phyloP scores from a whole-genome alignment of 2,329 filamentous ascomycete genomes.

The Colletotrichum filicis region DNA sequence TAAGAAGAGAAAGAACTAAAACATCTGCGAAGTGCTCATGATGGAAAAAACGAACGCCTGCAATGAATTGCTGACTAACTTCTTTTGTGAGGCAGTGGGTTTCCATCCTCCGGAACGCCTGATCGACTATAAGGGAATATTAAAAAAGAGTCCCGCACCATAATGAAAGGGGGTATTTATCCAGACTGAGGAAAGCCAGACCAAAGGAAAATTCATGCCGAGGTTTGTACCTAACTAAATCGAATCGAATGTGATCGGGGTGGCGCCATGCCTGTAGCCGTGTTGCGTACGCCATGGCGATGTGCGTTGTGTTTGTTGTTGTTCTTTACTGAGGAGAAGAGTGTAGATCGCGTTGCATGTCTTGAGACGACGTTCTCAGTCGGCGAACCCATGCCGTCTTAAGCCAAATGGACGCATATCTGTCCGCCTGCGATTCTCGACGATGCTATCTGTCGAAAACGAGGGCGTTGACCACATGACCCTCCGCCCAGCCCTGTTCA shows the following conservation, averaged over 20 bases:
- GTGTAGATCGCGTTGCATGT: background rate
- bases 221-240: background rate
- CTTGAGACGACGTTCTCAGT: background rate
- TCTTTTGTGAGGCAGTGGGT: background rate
- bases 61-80: background rate
- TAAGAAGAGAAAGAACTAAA: background rate
- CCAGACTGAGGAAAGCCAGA: conserved; percentile 25
- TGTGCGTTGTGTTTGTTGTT: background rate
- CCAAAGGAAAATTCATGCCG: background rate
- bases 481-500: conserved; percentile 80
- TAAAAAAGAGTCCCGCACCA: conserved; percentile 1
- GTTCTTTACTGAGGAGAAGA: background rate
- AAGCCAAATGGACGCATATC: background rate
- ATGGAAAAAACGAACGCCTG: background rate
- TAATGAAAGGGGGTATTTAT: conserved; percentile 33
- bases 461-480: conserved; percentile 81
- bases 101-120: conserved; percentile 7
- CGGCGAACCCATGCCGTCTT: background rate
- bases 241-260: background rate
- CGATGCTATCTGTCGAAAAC: conserved; percentile 63
- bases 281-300: background rate
- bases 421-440: background rate
- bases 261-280: background rate
- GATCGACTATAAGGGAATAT: background rate
- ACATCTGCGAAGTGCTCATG: background rate